Evolutionary conservation across 257 asterid species (phyloP), one percentile per base, ranked within the genome.

Genomic region (Solanum medicagineum): DNA sequence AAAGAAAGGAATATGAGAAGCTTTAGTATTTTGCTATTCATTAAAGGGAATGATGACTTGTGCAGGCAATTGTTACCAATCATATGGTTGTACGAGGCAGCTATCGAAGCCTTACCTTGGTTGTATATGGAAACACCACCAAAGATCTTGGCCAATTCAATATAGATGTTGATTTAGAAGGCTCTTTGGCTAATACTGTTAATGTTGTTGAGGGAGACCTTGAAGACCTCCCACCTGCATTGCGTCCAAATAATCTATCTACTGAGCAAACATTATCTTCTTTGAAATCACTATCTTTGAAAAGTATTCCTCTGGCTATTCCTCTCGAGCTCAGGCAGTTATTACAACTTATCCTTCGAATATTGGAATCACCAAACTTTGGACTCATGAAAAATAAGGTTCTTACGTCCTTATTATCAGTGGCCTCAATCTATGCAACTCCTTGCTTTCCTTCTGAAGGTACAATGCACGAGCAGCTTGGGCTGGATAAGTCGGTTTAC

Each of bases 71-170:
- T 89, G 94, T 97, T 81, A 95, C 99, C 85, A 95, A 88, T 89
- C 99, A 95, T 95, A 89, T 97, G 94, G 98, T 95, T 77, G 91
- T 97, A 44, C 92, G 99, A 87, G 99, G 99, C 88, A 95, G 97
- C 95, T 97, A 94, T 90, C 97, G 97, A 85, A 93, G 94, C 94
- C 95, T 97, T 69, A 97, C 98, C 92, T 90, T 97, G 97, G 99
- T 97, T 83, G 87, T 97, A 86, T 97, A 95, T 86, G 99, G 99
- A 69, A 95, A 95, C 87, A 94, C 97, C 66, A 94, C 98, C 0
- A 98, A 93, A 90, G 99, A 95, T 92, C 88, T 97, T 71, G 98
- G 99, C 86, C 99, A 97, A 87, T 97, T 92, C 84, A 97, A 92
- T 92, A 95, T 95, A 86, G 97, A 93, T 88, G 99, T 94, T 81